Percentiles rank a stretch among this genome's conserved stretches.
Conservation (phyloP, 106 monocot species). For the Vanilla planifolia region DNA sequence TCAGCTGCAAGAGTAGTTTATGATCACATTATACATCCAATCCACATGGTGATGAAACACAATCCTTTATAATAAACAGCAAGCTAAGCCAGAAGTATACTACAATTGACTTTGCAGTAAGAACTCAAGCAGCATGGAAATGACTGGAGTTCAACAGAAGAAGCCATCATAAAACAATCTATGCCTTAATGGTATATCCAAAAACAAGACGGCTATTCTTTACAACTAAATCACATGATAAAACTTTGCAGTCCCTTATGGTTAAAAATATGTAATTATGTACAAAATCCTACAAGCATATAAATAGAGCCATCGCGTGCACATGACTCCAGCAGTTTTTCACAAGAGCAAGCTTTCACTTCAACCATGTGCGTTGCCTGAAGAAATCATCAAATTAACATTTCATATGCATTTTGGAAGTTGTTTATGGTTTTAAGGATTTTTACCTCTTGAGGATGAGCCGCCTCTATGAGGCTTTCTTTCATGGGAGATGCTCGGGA, state of each 20-base stretch:
- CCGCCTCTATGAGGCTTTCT: slow-evolving; percentile 40
- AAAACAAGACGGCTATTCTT: no score
- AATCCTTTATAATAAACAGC: no score
- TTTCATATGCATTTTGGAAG: background rate
- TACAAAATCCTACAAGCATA: background rate
- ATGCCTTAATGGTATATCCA: no score
- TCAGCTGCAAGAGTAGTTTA: no score
- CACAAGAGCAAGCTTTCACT: background rate
- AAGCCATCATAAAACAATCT: no score
- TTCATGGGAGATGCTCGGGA: slow-evolving; percentile 46
- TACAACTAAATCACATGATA: background rate
- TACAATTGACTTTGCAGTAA: no score
- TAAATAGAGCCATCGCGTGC: background rate
- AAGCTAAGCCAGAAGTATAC: no score
- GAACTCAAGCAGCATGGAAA: no score
- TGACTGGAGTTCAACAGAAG: no score
- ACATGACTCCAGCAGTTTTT: background rate
- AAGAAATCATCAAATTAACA: background rate
- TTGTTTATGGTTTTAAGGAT: background rate
- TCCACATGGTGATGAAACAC: no score
- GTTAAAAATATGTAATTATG: background rate
- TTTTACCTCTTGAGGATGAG: slow-evolving; percentile 58
- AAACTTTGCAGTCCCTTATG: background rate
- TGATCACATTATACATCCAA: no score
- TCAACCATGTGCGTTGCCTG: slow-evolving; percentile 2